A percentile compares a stretch with the other conserved stretches of the same genome.
Conservation (phyloP, 2,329 filamentous ascomycete species). For the Trichophyton schoenleinii region DNA sequence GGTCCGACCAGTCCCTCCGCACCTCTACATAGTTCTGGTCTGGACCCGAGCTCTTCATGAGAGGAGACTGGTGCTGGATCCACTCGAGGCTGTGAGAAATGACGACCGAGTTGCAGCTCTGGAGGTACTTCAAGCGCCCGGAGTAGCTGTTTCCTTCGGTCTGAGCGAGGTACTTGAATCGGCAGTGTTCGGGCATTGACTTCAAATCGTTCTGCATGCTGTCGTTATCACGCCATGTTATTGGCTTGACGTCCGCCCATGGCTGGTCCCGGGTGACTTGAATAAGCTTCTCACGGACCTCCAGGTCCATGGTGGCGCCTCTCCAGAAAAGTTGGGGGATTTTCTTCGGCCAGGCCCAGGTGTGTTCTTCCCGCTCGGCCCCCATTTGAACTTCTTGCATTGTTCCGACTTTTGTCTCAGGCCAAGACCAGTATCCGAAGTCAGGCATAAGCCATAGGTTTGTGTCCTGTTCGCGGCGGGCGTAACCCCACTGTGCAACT, state of each 20-base stretch:
- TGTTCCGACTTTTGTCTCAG: slow-evolving; percentile 35
- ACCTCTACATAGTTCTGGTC: slow-evolving; percentile 41
- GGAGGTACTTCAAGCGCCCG: slow-evolving; percentile 41
- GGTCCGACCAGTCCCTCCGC: slow-evolving; percentile 44
- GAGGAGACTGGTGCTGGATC: slow-evolving; percentile 35
- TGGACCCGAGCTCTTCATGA: slow-evolving; percentile 25
- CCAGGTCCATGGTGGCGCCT: slow-evolving; percentile 31
- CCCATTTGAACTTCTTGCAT: slow-evolving; percentile 33
- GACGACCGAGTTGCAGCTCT: slow-evolving; percentile 40
- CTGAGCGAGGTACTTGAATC: slow-evolving; percentile 43
- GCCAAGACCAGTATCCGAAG: slow-evolving; percentile 44
- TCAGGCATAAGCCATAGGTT: slow-evolving; percentile 42
- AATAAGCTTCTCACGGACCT: slow-evolving; percentile 30
- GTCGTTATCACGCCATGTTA: slow-evolving; percentile 32
- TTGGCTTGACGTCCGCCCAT: slow-evolving; percentile 36
- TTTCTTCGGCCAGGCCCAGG: slow-evolving; percentile 16
- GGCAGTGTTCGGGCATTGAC: slow-evolving; percentile 39
- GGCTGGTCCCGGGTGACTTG: slow-evolving; percentile 27
- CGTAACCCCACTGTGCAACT: slow-evolving; percentile 34
- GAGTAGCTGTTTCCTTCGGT: slow-evolving; percentile 44
- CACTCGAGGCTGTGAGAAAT: slow-evolving; percentile 39
- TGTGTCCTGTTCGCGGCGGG: slow-evolving; percentile 27
- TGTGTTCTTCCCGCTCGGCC: slow-evolving; percentile 28
- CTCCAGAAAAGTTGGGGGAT: slow-evolving; percentile 33
- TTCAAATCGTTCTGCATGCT: not conserved